Percentiles rank a stretch among this genome's conserved stretches.
Conservation (phyloP, 2,329 filamentous ascomycete species). For the Pseudocercospora macadamiae region DNA sequence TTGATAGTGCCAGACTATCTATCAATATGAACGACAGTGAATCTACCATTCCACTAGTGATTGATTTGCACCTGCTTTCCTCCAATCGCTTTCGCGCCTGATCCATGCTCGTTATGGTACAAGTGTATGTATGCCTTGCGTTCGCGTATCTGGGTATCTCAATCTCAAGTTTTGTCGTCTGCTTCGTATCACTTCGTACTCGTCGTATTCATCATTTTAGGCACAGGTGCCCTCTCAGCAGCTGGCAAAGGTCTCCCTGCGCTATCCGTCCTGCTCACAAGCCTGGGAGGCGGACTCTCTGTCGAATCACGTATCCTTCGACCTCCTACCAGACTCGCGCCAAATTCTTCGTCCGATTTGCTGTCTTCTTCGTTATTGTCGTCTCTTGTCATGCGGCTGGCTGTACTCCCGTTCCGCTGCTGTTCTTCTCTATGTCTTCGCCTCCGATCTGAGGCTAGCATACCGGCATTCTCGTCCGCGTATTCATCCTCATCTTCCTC, state of each 20-base stretch:
- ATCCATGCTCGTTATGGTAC: too few relatives aligned
- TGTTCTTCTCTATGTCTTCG: slow-evolving; percentile 2
- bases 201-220: slow-evolving; percentile 25
- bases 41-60: not conserved
- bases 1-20: not conserved
- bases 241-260: slow-evolving; percentile 47
- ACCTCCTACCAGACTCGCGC: slow-evolving; percentile 29
- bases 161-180: not conserved
- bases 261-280: slow-evolving; percentile 43
- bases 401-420: slow-evolving; percentile 21
- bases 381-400: slow-evolving; percentile 4
- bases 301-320: slow-evolving; percentile 27
- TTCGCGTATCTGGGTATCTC: not conserved
- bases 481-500: slow-evolving; percentile 58
- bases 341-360: slow-evolving; percentile 15
- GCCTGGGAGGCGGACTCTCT: slow-evolving; percentile 33
- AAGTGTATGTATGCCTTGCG: not conserved
- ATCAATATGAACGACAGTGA: not conserved
- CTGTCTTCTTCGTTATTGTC: not conserved
- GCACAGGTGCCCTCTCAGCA: slow-evolving; percentile 50
- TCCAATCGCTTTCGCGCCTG: too few relatives aligned
- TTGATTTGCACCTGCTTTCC: too few relatives aligned
- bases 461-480: slow-evolving; percentile 52
- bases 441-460: slow-evolving; percentile 22
- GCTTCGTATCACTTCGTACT: slow-evolving; percentile 2